phyloP scores from a whole-genome alignment of 352 stramenopile species.

The Phytopythium mirpurense region DNA sequence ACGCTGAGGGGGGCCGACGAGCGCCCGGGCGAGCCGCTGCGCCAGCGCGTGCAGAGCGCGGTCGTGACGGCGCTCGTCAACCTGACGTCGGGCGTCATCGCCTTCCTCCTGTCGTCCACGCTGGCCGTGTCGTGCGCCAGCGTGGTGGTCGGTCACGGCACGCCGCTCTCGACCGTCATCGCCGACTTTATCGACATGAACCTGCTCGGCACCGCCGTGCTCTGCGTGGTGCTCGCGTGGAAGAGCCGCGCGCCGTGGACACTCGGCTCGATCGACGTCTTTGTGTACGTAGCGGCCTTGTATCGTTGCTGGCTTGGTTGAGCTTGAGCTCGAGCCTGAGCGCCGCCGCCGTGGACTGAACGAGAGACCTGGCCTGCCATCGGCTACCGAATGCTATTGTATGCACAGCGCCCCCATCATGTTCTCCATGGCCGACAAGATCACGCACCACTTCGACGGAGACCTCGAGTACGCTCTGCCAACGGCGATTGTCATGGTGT shows the following conservation, averaged over 20 bases:
- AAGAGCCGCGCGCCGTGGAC: conserved; percentile 71
- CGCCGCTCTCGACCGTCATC: conserved; percentile 50
- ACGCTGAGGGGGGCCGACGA: not conserved
- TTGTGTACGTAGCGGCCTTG: conserved; percentile 43
- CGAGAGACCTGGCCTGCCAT: no score
- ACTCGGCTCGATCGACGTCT: conserved; percentile 73
- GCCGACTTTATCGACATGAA: conserved; percentile 85
- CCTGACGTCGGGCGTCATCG: conserved; percentile 66
- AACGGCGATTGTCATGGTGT: conserved; percentile 69
- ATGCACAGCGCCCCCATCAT: conserved; percentile 58
- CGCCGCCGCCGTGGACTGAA: no score
- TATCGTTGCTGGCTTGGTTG: no score
- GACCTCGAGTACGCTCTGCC: conserved; percentile 60
- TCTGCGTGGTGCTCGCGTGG: conserved; percentile 72
- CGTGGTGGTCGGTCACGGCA: conserved; percentile 66
- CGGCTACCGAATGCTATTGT: no score
- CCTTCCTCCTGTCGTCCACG: conserved; percentile 73
- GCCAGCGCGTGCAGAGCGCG: conserved; percentile 14
- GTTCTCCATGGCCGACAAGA: conserved; percentile 65
- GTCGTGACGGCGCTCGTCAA: conserved; percentile 47
- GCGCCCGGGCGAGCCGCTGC: conserved; percentile 6
- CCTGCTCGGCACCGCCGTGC: conserved; percentile 58
- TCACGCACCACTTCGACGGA: conserved; percentile 49
- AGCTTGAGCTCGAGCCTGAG: no score
- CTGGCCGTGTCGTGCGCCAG: conserved; percentile 75